Conservation (phyloP, 306 rosid genomes). For the Phaseolus lunatus region DNA sequence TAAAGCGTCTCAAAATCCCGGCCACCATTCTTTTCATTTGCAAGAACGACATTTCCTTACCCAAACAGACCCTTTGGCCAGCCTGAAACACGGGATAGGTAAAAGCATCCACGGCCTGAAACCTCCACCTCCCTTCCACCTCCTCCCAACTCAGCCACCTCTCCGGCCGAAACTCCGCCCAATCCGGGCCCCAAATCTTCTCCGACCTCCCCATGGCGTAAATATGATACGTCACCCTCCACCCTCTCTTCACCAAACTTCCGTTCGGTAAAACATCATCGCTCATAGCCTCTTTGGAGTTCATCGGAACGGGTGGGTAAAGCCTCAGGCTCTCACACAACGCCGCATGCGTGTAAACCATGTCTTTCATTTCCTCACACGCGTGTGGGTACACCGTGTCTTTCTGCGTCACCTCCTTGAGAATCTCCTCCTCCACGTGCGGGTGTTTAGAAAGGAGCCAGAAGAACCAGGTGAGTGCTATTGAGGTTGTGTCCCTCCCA, state of each 20-base stretch:
- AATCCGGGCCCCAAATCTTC: conserved; percentile 71
- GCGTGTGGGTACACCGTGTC: background rate
- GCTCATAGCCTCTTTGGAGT: conserved; percentile 40
- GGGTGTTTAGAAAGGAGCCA: conserved; percentile 63
- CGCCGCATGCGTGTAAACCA: conserved; percentile 74
- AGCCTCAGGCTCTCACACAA: conserved; percentile 77
- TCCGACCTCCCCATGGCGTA: conserved; percentile 72
- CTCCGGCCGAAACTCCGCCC: conserved; percentile 69
- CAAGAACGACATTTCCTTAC: conserved; percentile 86
- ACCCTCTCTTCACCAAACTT: conserved; percentile 67
- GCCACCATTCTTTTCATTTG: conserved; percentile 80
- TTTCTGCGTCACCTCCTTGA: conserved; percentile 45
- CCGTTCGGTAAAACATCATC: conserved; percentile 77
- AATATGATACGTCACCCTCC: conserved; percentile 57
- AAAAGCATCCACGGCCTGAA: conserved; percentile 60
- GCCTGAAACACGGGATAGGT: conserved; percentile 79
- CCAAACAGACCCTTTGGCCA: conserved; percentile 80
- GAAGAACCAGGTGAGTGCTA: conserved; percentile 72
- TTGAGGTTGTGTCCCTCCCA: conserved; percentile 70
- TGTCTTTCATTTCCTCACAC: conserved; percentile 60
- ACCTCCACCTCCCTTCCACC: conserved; percentile 51
- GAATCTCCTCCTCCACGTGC: conserved; percentile 47
- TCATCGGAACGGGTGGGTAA: conserved; percentile 68
- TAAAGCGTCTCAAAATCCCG: conserved; percentile 56
- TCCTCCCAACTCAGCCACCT: conserved; percentile 62